These are phyloP conservation scores for Erucastrum elatum DNA, from an alignment of 345 rosid genomes.

Conservation along the genomic window DNA sequence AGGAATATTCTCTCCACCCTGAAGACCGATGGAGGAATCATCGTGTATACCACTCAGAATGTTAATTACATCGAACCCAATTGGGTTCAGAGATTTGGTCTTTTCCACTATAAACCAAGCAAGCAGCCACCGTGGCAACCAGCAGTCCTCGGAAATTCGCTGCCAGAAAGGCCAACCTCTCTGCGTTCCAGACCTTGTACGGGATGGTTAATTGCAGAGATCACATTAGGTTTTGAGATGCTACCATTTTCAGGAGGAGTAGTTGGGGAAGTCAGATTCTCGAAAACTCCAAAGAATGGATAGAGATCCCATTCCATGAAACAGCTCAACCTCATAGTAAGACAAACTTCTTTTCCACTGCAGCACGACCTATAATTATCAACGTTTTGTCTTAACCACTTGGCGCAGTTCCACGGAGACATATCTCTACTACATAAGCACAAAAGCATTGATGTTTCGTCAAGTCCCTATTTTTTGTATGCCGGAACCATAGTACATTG, in stretches of 20 bases:
- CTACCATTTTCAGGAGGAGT: neutral
- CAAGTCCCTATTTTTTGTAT: neutral
- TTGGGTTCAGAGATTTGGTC: too few relatives aligned
- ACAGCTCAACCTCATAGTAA: neutral
- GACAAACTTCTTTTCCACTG: neutral
- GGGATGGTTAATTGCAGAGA: too few relatives aligned
- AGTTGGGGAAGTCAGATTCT: neutral
- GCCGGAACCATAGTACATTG: neutral
- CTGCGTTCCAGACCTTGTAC: too few relatives aligned
- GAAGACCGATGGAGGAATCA: too few relatives aligned
- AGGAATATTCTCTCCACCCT: too few relatives aligned
- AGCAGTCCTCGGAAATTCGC: too few relatives aligned
- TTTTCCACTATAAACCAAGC: too few relatives aligned
- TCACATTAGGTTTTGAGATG: neutral
- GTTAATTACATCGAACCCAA: too few relatives aligned
- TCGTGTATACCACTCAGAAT: too few relatives aligned
- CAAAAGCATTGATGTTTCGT: neutral
- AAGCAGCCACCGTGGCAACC: too few relatives aligned
- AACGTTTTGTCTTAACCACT: neutral
- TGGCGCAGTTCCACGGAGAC: conserved; percentile 2
- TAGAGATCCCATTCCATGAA: neutral
- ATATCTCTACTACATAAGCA: neutral
- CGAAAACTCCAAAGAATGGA: neutral
- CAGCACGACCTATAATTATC: neutral
- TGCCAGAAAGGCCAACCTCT: too few relatives aligned